These are phyloP conservation scores for Eragrostis tef DNA, from an alignment of 202 grass and related monocot genomes.

Conservation along the genomic window DNA sequence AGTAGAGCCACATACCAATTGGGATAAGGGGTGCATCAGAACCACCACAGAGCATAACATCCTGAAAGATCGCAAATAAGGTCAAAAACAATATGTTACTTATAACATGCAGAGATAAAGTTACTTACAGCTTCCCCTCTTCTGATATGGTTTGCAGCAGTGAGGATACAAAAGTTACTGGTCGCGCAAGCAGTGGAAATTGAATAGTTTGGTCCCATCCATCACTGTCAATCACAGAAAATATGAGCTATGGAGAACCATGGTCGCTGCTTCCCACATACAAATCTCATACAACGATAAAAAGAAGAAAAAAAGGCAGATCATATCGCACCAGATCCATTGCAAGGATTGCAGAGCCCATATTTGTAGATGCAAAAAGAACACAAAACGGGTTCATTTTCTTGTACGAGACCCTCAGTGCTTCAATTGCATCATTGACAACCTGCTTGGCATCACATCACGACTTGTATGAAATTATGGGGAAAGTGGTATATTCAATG, in stretches of 20 bases:
- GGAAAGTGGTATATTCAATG: slow-evolving; percentile 9
- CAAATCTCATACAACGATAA: not conserved
- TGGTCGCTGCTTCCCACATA: not conserved
- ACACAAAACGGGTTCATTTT: slow-evolving; percentile 99
- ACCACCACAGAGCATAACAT: slow-evolving; percentile 99
- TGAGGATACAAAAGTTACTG: slow-evolving; percentile 98
- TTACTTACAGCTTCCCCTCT: slow-evolving; percentile 87
- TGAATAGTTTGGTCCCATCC: slow-evolving; percentile 99
- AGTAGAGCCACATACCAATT: slow-evolving; percentile 58
- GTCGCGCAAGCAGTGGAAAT: slow-evolving; percentile 99
- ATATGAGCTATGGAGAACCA: slow-evolving; percentile 22
- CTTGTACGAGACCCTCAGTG: slow-evolving; percentile 93
- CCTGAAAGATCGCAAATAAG: slow-evolving; percentile 59
- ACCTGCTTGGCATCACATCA: slow-evolving; percentile 61
- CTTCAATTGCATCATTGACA: slow-evolving; percentile 96
- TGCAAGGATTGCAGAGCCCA: slow-evolving; percentile 99
- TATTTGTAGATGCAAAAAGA: slow-evolving; percentile 97
- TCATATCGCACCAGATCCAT: slow-evolving; percentile 86
- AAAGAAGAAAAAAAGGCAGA: slow-evolving; percentile 15
- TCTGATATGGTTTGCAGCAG: slow-evolving; percentile 96
- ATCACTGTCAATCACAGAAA: slow-evolving; percentile 62
- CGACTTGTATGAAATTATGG: slow-evolving; percentile 30
- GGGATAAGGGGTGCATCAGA: slow-evolving; percentile 93
- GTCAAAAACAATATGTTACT: slow-evolving; percentile 44
- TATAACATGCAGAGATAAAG: slow-evolving; percentile 9